Base-by-base conservation (phyloP, 345 rosid genomes). In the Toxicodendron radicans region DNA sequence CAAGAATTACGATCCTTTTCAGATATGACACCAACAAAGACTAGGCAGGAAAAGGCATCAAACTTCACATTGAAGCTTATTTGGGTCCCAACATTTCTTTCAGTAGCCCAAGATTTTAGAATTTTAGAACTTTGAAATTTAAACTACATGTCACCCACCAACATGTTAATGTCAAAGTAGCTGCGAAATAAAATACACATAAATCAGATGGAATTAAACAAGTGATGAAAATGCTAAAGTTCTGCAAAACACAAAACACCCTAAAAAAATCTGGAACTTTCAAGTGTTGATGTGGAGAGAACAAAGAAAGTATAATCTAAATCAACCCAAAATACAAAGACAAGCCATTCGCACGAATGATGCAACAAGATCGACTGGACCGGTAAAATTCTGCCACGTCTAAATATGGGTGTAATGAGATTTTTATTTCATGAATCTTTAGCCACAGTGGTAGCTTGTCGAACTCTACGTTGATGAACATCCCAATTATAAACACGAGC, bases 401-500 rank as follows among this genome's bases (percentile, higher is more conserved):
- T 70, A 70, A 18, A 43, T 35, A 54, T 30, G 41, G 10, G 57
- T 10, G 63, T 27, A n/a, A 62, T 2, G 13, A 51, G 16, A 35
- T 12, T 21, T 68, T 18, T 74, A 60, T 60, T 71, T 85, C 84
- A 87, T 33, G 77, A 80, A 38, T 86, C 89, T 71, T 73, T 74
- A 56, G 78, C 74, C 48, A 87, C 72, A 32, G 80, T 78, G 16
- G 81, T 64, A 77, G 85, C 84, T 77, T 89, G 90, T 72, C 83
- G 84, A 74, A 84, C 78, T 75, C 93, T 89, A 59, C 93, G 90
- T 81, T 90, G 97, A 76, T 88, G 98, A 79, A 94, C 97, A 76
- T 92, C 98, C 91, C 92, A 94, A 78, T 92, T 90, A 79, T 94
- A 90, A 64, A 94, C 86, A 41, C 95, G 93, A 11, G 98, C 97